Base-by-base conservation (phyloP, 1,284 basidiomycete species). In the Pascua guehoae region DNA sequence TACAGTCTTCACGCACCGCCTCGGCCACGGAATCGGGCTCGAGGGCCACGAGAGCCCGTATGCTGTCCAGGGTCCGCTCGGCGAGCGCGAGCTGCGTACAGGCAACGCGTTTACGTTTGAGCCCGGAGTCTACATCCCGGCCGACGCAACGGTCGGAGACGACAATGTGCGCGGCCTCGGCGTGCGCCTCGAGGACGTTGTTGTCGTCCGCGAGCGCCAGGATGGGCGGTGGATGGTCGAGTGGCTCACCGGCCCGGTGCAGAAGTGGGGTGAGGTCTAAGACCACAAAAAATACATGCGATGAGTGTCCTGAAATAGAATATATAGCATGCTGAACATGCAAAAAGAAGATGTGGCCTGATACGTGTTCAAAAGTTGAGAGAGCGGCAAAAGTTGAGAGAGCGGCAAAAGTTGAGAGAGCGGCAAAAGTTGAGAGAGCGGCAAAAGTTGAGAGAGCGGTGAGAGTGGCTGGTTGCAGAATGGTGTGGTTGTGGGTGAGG, bases 1-100 rank as follows among this genome's bases (percentile, higher is more conserved):
- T 48, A 63, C 60, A 47, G 86, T 86, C 67, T 91, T 93, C 69
- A 90, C 88, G 1, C 91, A 92, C 75, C 79, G 89, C 46, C 78
- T 92, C 17, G 64, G 64, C 10, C 65, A 65, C 86, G 89, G 89
- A 3, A 90, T 93, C 51, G 89, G 89, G 1, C 76, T 92, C 4
- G 87, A 91, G 73, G 85, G 81, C 10, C 90, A 93, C 66, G 90
- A 93, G 76, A 79, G 81, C 7, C 90, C 89, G 1, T 92, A 91
- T 73, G 79, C 91, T 37, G 82, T 83, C 51, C 87, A 88, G 37
- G 87, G 87, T 10, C 51, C 56, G 4, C 58, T 68, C 8, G 72
- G 72, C 12, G 53, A 65, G 14, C 61, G 59, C 18, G 64, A 81
- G 24, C 83, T 91, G 51, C 75, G 81, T 46, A 72, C 73, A 0